Percentiles rank a stretch among this genome's conserved stretches.
Evolutionary conservation across 805 yeast genomes (phyloP).

Genomic region (Nakazawaea populi): DNA sequence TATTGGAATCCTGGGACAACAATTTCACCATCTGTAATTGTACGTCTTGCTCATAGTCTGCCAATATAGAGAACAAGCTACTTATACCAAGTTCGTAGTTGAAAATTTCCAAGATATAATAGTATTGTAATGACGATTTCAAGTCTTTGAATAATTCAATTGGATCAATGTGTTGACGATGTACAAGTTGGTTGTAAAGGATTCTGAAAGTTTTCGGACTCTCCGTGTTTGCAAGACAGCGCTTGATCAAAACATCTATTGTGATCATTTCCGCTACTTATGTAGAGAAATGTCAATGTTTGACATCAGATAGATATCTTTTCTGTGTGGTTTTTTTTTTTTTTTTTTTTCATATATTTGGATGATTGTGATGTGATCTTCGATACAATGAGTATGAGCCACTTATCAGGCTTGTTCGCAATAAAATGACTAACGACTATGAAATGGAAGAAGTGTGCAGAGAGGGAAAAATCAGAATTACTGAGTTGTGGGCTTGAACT

Average conservation of each 20-base stretch:
- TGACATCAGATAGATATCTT: too few relatives aligned
- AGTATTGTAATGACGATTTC: constrained; percentile 1
- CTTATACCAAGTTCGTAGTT: constrained; percentile 6
- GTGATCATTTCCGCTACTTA: constrained; percentile 1
- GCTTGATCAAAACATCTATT: not conserved
- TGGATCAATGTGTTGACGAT: constrained; percentile 3
- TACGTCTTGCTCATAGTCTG: not conserved
- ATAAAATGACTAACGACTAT: too few relatives aligned
- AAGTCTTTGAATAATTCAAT: not conserved
- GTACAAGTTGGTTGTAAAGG: constrained; percentile 4
- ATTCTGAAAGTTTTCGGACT: constrained; percentile 6
- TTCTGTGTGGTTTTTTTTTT: not conserved
- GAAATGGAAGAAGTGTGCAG: too few relatives aligned
- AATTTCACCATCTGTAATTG: constrained; percentile 1
- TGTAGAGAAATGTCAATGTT: too few relatives aligned
- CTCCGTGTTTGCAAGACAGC: constrained; percentile 4
- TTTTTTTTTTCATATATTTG: not conserved
- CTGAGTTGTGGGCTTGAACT: too few relatives aligned
- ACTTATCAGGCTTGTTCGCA: too few relatives aligned
- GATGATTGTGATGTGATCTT: too few relatives aligned
- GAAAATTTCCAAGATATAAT: constrained; percentile 7
- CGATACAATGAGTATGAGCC: too few relatives aligned
- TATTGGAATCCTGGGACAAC: not conserved
- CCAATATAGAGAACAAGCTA: not conserved
- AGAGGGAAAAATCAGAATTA: too few relatives aligned